A percentile compares a stretch with the other conserved stretches of the same genome.
phyloP scores from a whole-genome alignment of 1,284 basidiomycete genomes.

The Thecaphora frezii region DNA sequence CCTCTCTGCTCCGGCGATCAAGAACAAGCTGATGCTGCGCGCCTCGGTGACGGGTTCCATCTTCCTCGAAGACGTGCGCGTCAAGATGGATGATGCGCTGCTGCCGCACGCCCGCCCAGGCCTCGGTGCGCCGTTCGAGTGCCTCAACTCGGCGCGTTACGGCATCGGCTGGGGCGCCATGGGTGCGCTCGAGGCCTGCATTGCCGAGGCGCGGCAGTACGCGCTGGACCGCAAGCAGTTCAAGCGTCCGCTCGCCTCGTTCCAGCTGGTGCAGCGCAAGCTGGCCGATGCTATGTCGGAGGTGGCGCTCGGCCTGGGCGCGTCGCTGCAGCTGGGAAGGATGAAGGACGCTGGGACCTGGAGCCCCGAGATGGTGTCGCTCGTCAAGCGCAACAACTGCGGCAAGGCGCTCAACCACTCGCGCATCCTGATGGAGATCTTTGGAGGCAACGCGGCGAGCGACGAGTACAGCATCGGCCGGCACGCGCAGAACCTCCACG shows the following conservation, averaged over 20 bases:
- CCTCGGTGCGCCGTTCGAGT: constrained; percentile 52
- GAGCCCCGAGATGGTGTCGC: constrained; percentile 80
- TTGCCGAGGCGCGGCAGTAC: constrained; percentile 76
- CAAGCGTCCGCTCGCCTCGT: constrained; percentile 82
- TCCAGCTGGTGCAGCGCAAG: constrained; percentile 92
- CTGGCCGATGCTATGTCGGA: constrained; percentile 89
- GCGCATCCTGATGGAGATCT: constrained; percentile 67
- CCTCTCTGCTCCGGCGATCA: constrained; percentile 82
- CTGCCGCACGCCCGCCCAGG: constrained; percentile 47
- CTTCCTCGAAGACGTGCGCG: constrained; percentile 67
- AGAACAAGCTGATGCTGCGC: constrained; percentile 87
- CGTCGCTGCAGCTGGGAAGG: constrained; percentile 72
- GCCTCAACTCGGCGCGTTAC: constrained; percentile 51
- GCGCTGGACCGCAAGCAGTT: constrained; percentile 85
- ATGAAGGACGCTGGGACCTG: constrained; percentile 80
- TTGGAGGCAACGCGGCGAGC: constrained; percentile 59
- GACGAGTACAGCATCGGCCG: constrained; percentile 47
- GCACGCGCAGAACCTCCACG: constrained; percentile 49
- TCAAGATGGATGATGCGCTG: constrained; percentile 40
- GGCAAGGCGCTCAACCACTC: constrained; percentile 70
- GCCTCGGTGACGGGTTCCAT: constrained; percentile 89
- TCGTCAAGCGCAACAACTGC: constrained; percentile 95
- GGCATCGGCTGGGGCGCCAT: constrained; percentile 55
- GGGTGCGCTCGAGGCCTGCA: constrained; percentile 80
- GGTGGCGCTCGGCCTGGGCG: constrained; percentile 77